phyloP scores from a whole-genome alignment of 805 yeast genomes.

The Sugiyamaella smithiae region DNA sequence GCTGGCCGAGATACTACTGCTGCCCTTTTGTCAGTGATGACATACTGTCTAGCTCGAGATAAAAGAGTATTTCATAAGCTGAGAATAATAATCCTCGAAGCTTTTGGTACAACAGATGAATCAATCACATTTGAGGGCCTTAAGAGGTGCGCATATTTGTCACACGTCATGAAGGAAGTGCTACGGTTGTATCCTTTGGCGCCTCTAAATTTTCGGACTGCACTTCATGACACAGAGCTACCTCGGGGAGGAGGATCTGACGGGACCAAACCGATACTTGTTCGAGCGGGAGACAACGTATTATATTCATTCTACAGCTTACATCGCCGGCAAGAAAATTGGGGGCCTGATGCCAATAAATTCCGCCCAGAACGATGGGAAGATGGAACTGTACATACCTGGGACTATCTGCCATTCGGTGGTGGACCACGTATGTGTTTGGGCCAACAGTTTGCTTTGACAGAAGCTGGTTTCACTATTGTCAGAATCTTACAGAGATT shows the following conservation, averaged over 20 bases:
- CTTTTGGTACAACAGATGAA: constrained; percentile 34
- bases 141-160: constrained; percentile 47
- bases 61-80: constrained; percentile 33
- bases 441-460: constrained; percentile 55
- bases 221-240: constrained; percentile 45
- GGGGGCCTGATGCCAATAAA: constrained; percentile 45
- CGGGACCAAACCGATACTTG: constrained; percentile 38
- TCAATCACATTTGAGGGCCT: constrained; percentile 45
- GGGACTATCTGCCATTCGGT: constrained; percentile 53
- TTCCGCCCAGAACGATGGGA: constrained; percentile 52
- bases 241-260: constrained; percentile 53
- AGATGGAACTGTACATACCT: constrained; percentile 35
- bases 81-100: constrained; percentile 38
- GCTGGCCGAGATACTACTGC: constrained; percentile 61
- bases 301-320: constrained; percentile 41
- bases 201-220: constrained; percentile 48
- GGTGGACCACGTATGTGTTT: constrained; percentile 57
- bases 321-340: constrained; percentile 41
- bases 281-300: constrained; percentile 45
- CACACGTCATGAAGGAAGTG: constrained; percentile 46
- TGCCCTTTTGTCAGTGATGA: constrained; percentile 43
- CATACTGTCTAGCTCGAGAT: constrained; percentile 46
- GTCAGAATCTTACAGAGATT: constrained; percentile 37
- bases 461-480: constrained; percentile 47
- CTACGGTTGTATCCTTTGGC: constrained; percentile 53